Base-by-base conservation (phyloP, 192 early-diverging fungal species). In the Backusella australiensis region DNA sequence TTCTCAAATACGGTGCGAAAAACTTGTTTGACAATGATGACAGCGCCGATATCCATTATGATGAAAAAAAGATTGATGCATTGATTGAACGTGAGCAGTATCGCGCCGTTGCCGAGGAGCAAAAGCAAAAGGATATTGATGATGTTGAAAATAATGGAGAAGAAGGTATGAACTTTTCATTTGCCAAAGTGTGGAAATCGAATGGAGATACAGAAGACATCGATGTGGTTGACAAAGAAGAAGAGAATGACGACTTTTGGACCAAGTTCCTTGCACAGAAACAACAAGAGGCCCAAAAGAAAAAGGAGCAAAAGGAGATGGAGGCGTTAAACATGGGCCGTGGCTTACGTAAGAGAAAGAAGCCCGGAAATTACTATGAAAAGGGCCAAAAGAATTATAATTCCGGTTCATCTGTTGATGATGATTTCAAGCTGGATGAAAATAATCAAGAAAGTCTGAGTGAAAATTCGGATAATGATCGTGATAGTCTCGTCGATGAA, bases 1-100 rank as follows among this genome's bases (percentile, higher is more conserved):
- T 93, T 74, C 78, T 95, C 32, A 86, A 90, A 59, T 91, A 88
- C 79, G 93, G 93, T 34, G 91, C 91, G 21, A 78, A 89, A 70
- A 85, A 88, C 12, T 71, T 95, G 14, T 95, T 95, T 76, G 90
- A 93, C 26, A 68, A 73, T 2, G 79, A 86, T 7, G 80, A 84
- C 17, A 78, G 81, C 32, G 80, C 79, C 19, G 83, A 85, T 19
- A 72, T 90, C 34, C 79, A 81, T 32, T 92, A 90, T 44, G 88
- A 89, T 41, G 86, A 90, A 19, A 85, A 84, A 19, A 86, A 81
- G 23, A 82, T 92, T 39, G 90, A 91, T 8, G 82, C 84, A 9
- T 79, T 92, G 14, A 79, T 94, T 7, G 89, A 93, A 63, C 86
- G 90, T 12, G 35, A 63, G 19, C 32, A 67, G 35, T 66, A 66